These are phyloP conservation scores for Xylaria sp. DNA, from an alignment of 2,329 filamentous ascomycete species.

Conservation along the genomic window DNA sequence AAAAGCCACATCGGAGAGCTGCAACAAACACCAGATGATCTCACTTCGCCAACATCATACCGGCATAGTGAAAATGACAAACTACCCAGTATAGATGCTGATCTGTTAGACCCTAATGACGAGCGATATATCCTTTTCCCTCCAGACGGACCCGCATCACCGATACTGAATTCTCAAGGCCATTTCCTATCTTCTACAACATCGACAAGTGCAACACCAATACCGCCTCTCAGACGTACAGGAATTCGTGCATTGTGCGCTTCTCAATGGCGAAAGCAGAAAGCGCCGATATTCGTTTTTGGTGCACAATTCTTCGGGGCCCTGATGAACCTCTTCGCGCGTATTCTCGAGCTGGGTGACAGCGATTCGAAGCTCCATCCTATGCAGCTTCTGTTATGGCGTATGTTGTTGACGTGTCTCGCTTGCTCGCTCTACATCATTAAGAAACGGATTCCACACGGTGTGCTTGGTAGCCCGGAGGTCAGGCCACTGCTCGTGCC, in stretches of 20 bases:
- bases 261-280: slow-evolving; percentile 62
- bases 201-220: slow-evolving; percentile 19
- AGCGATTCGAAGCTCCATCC: slow-evolving; percentile 72
- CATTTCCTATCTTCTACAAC: slow-evolving; percentile 21
- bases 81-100: background rate
- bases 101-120: slow-evolving; percentile 46
- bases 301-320: slow-evolving; percentile 82
- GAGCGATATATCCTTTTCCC: slow-evolving; percentile 56
- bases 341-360: slow-evolving; percentile 72
- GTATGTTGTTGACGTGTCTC: slow-evolving; percentile 78
- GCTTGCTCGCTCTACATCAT: slow-evolving; percentile 79
- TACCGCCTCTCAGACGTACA: background rate
- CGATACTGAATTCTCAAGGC: slow-evolving; percentile 30
- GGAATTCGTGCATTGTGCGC: slow-evolving; percentile 29
- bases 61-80: slow-evolving; percentile 9
- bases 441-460: slow-evolving; percentile 55
- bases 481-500: slow-evolving; percentile 73
- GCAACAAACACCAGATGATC: slow-evolving; percentile 4
- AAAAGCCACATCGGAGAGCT: background rate
- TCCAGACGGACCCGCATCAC: slow-evolving; percentile 46
- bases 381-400: slow-evolving; percentile 82
- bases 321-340: slow-evolving; percentile 84
- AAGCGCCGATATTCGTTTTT: slow-evolving; percentile 77
- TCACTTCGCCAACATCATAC: background rate
- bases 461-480: slow-evolving; percentile 73